Evolutionary conservation across 2,329 filamentous ascomycete genomes (phyloP).

Genomic region (Verticillium longisporum): DNA sequence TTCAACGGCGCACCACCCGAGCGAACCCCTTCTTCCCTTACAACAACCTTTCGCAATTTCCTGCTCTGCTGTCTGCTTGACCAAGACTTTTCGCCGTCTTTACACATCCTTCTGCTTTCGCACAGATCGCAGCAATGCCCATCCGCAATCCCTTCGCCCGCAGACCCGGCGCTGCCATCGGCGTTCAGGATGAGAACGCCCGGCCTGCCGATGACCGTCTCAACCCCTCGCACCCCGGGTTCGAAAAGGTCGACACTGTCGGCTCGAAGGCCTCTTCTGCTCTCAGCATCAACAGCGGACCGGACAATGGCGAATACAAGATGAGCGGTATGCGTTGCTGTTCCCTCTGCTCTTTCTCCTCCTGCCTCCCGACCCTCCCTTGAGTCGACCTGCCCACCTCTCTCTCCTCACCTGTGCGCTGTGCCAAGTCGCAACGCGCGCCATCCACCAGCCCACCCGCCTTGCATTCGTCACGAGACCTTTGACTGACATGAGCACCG

Average conservation of each 20-base stretch:
- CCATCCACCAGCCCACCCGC: constrained; percentile 5
- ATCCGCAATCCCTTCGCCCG: constrained; percentile 68
- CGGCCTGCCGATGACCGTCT: constrained; percentile 29
- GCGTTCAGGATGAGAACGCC: constrained; percentile 46
- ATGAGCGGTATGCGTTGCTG: constrained; percentile 59
- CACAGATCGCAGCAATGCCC: constrained; percentile 42
- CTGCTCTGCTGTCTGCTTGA: not conserved
- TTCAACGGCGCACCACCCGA: not conserved
- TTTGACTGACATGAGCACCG: constrained; percentile 6
- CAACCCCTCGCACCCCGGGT: constrained; percentile 40
- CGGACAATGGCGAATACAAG: constrained; percentile 68
- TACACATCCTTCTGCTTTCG: not conserved
- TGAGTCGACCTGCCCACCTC: not conserved
- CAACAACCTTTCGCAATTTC: not conserved
- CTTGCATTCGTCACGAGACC: not conserved
- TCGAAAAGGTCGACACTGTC: constrained; percentile 56
- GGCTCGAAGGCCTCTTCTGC: constrained; percentile 56
- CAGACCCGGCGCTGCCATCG: constrained; percentile 40
- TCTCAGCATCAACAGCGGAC: constrained; percentile 54
- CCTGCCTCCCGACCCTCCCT: not conserved
- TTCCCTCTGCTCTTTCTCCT: not conserved
- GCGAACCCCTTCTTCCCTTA: not conserved
- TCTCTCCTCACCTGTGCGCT: constrained; percentile 3
- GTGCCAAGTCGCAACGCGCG: constrained; percentile 3
- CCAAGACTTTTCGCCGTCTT: not conserved